Evolutionary conservation across 1,284 basidiomycete species (phyloP).

Genomic region (Puccinia novopanici): DNA sequence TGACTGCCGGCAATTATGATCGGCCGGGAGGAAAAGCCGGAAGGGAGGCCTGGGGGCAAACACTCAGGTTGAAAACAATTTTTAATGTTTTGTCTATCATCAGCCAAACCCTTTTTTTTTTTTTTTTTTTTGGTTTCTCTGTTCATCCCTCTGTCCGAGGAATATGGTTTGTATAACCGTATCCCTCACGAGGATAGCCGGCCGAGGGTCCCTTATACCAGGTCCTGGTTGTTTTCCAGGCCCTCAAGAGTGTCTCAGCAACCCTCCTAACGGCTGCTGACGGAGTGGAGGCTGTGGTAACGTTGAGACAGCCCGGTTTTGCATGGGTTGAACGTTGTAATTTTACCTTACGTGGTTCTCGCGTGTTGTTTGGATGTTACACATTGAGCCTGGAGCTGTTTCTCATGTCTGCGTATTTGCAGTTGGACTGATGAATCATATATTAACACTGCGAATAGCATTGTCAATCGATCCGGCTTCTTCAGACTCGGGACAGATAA

Average conservation of each 20-base stretch:
- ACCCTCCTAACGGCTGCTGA: slow-evolving; percentile 23
- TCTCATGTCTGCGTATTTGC: slow-evolving; percentile 11
- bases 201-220: background rate
- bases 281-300: slow-evolving; percentile 1
- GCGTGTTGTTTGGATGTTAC: slow-evolving; percentile 31
- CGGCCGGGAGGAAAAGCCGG: slow-evolving; percentile 37
- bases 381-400: slow-evolving; percentile 1
- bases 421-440: slow-evolving; percentile 12
- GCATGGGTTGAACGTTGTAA: slow-evolving; percentile 19
- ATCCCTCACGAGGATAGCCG: background rate
- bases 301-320: background rate
- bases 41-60: slow-evolving; percentile 22
- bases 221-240: background rate
- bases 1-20: slow-evolving; percentile 26
- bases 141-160: slow-evolving; percentile 8
- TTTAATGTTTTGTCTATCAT: slow-evolving; percentile 21
- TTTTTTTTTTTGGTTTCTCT: background rate
- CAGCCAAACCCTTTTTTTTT: slow-evolving; percentile 1
- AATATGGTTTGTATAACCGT: background rate
- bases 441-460: slow-evolving; percentile 12
- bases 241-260: background rate
- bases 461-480: slow-evolving; percentile 12
- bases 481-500: slow-evolving; percentile 19
- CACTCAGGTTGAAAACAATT: slow-evolving; percentile 17
- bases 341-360: slow-evolving; percentile 1